Base-by-base conservation (phyloP, 2,329 filamentous ascomycete species). In the Monosporascus sp. region DNA sequence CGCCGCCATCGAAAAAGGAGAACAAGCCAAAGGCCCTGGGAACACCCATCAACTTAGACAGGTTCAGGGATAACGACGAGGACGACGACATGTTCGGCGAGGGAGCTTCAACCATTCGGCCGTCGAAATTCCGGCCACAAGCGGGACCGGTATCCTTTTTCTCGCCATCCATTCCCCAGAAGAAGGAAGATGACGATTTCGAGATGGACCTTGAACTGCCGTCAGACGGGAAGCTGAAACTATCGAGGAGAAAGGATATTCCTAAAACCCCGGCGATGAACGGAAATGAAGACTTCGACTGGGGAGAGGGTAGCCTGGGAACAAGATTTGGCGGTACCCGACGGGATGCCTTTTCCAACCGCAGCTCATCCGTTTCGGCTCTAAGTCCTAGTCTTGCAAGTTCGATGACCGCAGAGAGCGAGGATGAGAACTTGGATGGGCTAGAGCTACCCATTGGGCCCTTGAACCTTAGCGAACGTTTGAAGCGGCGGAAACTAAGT, bases 361-460 rank as follows among this genome's bases (percentile, higher is more conserved):
- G 90, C 63, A 94, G 90, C 74, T 96, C 91, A 1, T 93, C 91
- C 18, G 85, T 87, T 37, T 96, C 92, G 40, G 89, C 90, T 28
- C 81, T 97, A 69, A 97, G 93, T 66, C 93, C 94, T 15, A 97
- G 92, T 68, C 82, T 96, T 52, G 89, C 91, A 20, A 97, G 93
- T 70, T 94, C 89, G 58, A 85, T 96, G 62, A 96, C 91, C 2
- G 82, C 84, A 9, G 94, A 97, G 74, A 97, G 92, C 66, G 93
- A 97, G 66, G 92, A 96, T 61, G 93, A 97, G 69, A 88, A 89
- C 7, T 81, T 97, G 55, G 89, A 94, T 56, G 93, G 93, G n/a
- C 79, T 99, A 15, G 77, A 96, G 20, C 78, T 97, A 18, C 94
- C 94, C 0, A 80, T 82, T 51, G 92, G 91, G 1, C 90, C 90